phyloP scores from a whole-genome alignment of 1,284 basidiomycete species.

The Boletellus sp. region DNA sequence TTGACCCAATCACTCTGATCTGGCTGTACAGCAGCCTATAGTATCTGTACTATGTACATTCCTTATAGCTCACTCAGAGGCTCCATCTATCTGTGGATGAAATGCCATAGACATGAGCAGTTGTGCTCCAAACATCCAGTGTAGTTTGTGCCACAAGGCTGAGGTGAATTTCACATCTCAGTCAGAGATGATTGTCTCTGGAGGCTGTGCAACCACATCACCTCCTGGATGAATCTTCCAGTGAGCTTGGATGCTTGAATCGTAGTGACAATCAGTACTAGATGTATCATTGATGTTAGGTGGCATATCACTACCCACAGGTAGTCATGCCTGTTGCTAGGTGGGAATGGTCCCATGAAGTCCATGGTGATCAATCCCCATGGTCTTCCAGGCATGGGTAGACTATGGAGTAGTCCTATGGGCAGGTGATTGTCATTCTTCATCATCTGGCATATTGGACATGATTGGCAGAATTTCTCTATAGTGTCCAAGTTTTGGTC shows the following conservation, averaged over 20 bases:
- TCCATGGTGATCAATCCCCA: neutral
- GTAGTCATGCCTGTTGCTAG: too few relatives aligned
- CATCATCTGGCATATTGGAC: neutral
- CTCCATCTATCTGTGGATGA: slow-evolving; percentile 42
- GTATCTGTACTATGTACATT: neutral
- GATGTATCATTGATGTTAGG: slow-evolving; percentile 35
- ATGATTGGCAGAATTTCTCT: slow-evolving; percentile 5
- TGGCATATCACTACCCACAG: slow-evolving; percentile 34
- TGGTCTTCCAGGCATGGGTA: neutral
- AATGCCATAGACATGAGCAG: slow-evolving; percentile 32
- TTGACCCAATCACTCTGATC: neutral
- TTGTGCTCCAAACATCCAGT: slow-evolving; percentile 18
- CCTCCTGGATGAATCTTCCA: slow-evolving; percentile 17
- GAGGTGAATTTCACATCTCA: slow-evolving; percentile 7
- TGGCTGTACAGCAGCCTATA: neutral
- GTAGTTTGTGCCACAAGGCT: neutral
- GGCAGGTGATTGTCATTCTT: neutral
- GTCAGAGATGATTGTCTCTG: too few relatives aligned
- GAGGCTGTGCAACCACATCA: slow-evolving; percentile 18
- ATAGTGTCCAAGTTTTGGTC: slow-evolving; percentile 2
- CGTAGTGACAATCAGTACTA: slow-evolving; percentile 17
- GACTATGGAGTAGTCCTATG: neutral
- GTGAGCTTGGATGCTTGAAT: slow-evolving; percentile 24
- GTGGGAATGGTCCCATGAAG: neutral
- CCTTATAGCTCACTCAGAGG: slow-evolving; percentile 25